phyloP scores from a whole-genome alignment of 2,329 filamentous ascomycete species.

The Pseudocercospora cruenta region DNA sequence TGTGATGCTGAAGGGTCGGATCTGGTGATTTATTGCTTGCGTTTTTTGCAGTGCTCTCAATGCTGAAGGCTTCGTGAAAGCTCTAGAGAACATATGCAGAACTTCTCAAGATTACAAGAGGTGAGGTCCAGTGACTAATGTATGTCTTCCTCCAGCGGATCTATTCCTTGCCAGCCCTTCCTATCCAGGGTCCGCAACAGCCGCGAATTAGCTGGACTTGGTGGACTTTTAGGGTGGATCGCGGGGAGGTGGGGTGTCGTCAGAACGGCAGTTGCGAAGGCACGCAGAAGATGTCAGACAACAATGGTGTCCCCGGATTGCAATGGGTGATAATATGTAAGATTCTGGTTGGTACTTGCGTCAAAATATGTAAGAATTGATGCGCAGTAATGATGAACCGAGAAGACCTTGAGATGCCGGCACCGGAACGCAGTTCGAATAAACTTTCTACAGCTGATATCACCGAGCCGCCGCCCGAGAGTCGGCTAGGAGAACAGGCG shows the following conservation, averaged over 20 bases:
- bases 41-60: not conserved
- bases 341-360: not conserved
- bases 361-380: not conserved
- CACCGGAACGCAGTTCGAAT: not conserved
- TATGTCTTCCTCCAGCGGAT: not conserved
- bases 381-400: not conserved
- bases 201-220: not conserved
- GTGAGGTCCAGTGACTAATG: conserved; percentile 1
- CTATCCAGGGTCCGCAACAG: conserved; percentile 1
- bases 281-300: not conserved
- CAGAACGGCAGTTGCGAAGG: not conserved
- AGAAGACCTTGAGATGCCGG: not conserved
- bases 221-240: not conserved
- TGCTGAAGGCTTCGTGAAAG: not conserved
- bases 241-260: not conserved
- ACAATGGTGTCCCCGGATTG: not conserved
- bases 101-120: not conserved
- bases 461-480: not conserved
- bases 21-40: not conserved
- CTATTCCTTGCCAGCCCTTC: not conserved
- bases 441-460: not conserved
- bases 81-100: not conserved
- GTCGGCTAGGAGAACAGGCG: not conserved
- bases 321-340: not conserved
- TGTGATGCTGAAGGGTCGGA: not conserved